Conservation (phyloP, 2,329 filamentous ascomycete species). For the Aspergillus vadensis region DNA sequence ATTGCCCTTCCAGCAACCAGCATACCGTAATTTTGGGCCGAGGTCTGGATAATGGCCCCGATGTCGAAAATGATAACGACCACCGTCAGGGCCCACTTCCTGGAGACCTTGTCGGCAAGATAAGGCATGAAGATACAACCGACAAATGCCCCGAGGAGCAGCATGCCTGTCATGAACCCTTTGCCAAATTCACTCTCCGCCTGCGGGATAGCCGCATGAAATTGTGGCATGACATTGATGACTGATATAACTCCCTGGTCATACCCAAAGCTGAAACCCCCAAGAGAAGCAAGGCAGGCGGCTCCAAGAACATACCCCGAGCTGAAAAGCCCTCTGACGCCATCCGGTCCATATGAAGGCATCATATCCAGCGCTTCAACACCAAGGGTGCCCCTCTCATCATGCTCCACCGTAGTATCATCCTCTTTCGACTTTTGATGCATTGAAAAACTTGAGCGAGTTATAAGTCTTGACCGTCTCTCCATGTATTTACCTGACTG, state of each 20-base stretch:
- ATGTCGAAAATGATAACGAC: slow-evolving; percentile 43
- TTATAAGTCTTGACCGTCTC: too few species aligned
- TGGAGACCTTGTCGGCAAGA: slow-evolving; percentile 39
- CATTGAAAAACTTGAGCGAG: not conserved
- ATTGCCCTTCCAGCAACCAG: slow-evolving; percentile 40
- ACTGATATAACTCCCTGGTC: slow-evolving; percentile 50
- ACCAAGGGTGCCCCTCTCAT: not conserved
- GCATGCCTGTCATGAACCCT: slow-evolving; percentile 51
- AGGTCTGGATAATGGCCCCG: slow-evolving; percentile 46
- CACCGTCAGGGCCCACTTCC: slow-evolving; percentile 44
- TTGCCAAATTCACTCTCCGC: slow-evolving; percentile 40
- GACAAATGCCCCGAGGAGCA: slow-evolving; percentile 36
- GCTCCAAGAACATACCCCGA: slow-evolving; percentile 47
- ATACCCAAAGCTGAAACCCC: slow-evolving; percentile 46
- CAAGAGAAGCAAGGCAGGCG: slow-evolving; percentile 46
- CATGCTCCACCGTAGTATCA: not conserved
- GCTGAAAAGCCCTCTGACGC: slow-evolving; percentile 35
- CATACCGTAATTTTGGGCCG: slow-evolving; percentile 26
- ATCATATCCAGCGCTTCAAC: not conserved
- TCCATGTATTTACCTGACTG: too few species aligned
- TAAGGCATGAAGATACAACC: slow-evolving; percentile 45
- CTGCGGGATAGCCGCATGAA: slow-evolving; percentile 42
- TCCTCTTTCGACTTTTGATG: not conserved
- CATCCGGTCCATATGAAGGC: slow-evolving; percentile 30
- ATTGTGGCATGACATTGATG: slow-evolving; percentile 51